Base-by-base conservation (phyloP, 2,329 filamentous ascomycete genomes). In the Aspergillus thermomutatus region DNA sequence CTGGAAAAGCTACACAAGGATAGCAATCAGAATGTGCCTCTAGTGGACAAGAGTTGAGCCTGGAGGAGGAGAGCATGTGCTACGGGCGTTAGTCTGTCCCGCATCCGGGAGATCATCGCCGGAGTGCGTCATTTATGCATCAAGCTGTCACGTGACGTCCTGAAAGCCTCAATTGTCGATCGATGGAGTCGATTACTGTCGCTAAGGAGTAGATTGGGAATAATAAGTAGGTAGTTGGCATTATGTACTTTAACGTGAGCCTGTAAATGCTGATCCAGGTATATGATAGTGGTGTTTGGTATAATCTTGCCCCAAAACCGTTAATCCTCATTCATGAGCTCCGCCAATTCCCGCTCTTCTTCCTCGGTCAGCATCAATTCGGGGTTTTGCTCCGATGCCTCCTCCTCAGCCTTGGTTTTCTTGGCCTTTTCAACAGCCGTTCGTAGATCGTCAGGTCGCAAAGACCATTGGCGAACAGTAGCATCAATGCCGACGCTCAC, bases 321-420 rank as follows among this genome's bases (percentile, higher is more conserved):
- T 64, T 60, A 69, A 54, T 84, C 81, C 60, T 91, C 87, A 55
- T 87, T 91, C 90, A 99, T 90, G 71, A 99, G 76, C 62, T 92
- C 94, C 14, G 91, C 92, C 62, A 99, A 79, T 73, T 97, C 94
- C 4, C 89, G 88, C 74, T 97, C 93, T 72, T 99, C 94, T 65
- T 97, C 93, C 11, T 85, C 88, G 4, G 92, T 96, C 74, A 97
- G 77, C 68, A 78, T 71, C 5, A 80, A 77, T 53, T 82, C 82
- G 52, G 77, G 60, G 56, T 78, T 73, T 28, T 79, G 73, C 52
- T 77, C 74, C 52, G 78, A 69, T 51, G 80, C 79, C 47, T 79
- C 75, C 52, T 79, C 73, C 55, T 77, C 77, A 47, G 77, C 73
- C 55, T 78, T 72, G 27, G 77, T 66, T 45, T 73, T 72, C 58